Percentiles rank a stretch among this genome's conserved stretches.
Evolutionary conservation across 768 basidiomycete species (phyloP).

Genomic region (Lepiota brunneoincarnata): DNA sequence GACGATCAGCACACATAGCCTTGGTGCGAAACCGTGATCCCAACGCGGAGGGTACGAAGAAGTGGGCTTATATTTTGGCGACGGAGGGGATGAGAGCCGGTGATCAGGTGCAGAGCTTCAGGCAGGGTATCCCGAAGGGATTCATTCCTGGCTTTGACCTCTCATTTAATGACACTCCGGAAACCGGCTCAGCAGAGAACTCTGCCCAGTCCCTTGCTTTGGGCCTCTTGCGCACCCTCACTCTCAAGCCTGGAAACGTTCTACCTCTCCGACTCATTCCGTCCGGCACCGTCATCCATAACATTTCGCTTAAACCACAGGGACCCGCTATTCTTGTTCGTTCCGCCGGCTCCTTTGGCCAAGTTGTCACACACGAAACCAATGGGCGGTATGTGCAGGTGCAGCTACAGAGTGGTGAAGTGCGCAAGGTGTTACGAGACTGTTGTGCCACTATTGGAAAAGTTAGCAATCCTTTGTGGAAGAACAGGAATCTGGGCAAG

Average conservation of each 20-base stretch:
- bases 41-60: slow-evolving; percentile 46
- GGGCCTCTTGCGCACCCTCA: slow-evolving; percentile 79
- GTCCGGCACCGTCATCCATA: slow-evolving; percentile 87
- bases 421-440: slow-evolving; percentile 76
- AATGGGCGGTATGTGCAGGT: slow-evolving; percentile 75
- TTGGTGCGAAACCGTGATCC: slow-evolving; percentile 67
- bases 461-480: slow-evolving; percentile 91
- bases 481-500: slow-evolving; percentile 82
- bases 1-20: slow-evolving; percentile 92
- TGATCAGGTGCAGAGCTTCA: slow-evolving; percentile 83
- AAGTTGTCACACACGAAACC: slow-evolving; percentile 76
- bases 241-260: slow-evolving; percentile 89
- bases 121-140: slow-evolving; percentile 76
- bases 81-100: slow-evolving; percentile 88
- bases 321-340: slow-evolving; percentile 85
- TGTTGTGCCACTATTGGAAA: slow-evolving; percentile 89
- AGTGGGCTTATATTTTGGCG: slow-evolving; percentile 91
- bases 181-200: slow-evolving; percentile 19
- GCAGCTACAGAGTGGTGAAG: slow-evolving; percentile 88
- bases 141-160: slow-evolving; percentile 56
- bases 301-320: slow-evolving; percentile 69
- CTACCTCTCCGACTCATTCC: slow-evolving; percentile 91
- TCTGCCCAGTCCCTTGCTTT: slow-evolving; percentile 70
- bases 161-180: slow-evolving; percentile 15
- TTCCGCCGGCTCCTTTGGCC: slow-evolving; percentile 84